phyloP scores from a whole-genome alignment of 2,329 filamentous ascomycete species.

The Penicillium sp. region DNA sequence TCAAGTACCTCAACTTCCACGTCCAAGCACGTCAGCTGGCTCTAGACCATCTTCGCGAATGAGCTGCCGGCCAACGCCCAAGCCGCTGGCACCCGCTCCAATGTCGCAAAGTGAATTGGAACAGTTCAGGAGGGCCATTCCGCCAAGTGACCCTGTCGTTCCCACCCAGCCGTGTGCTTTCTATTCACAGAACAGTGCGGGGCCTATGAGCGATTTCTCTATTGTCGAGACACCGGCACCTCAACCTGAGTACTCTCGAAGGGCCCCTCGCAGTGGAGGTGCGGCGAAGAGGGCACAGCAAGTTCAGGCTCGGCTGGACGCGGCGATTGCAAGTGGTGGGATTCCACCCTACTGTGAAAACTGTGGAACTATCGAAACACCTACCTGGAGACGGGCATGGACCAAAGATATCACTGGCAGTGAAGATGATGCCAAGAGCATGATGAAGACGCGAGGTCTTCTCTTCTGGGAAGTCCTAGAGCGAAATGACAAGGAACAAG shows the following conservation, averaged over 20 bases:
- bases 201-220: constrained; percentile 52
- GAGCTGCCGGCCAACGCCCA: constrained; percentile 43
- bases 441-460: constrained; percentile 73
- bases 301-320: constrained; percentile 62
- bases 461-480: constrained; percentile 75
- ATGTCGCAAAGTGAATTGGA: constrained; percentile 44
- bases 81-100: constrained; percentile 47
- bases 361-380: constrained; percentile 93
- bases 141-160: constrained; percentile 59
- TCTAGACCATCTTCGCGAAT: constrained; percentile 48
- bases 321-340: constrained; percentile 74
- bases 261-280: constrained; percentile 52
- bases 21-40: constrained; percentile 36
- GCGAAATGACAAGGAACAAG: constrained; percentile 66
- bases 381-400: constrained; percentile 94
- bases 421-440: constrained; percentile 73
- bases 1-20: constrained; percentile 29
- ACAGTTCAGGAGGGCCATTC: constrained; percentile 42
- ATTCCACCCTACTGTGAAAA: constrained; percentile 90
- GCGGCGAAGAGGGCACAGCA: constrained; percentile 71
- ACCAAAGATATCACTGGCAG: constrained; percentile 74
- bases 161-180: constrained; percentile 41
- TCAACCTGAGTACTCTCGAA: constrained; percentile 41
- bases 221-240: constrained; percentile 48
- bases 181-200: constrained; percentile 53